These are phyloP conservation scores for Eremothecium cymbalariae DNA, from an alignment of 1,139 yeast genomes.

Conservation along the genomic window DNA sequence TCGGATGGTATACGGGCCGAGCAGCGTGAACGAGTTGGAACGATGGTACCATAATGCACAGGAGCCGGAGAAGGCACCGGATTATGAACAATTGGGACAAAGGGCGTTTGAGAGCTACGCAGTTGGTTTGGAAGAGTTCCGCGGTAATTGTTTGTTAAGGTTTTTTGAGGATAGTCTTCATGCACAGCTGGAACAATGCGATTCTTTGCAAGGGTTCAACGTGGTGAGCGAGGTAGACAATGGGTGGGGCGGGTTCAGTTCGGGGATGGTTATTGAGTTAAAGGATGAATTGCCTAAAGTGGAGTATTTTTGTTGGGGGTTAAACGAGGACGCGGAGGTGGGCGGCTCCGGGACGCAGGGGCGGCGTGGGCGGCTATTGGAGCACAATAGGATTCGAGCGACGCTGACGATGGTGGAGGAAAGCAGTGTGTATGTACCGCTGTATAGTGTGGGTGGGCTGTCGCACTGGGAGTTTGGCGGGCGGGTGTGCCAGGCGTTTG, in stretches of 20 bases:
- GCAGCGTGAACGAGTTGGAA: conserved; percentile 43
- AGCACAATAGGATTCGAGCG: conserved; percentile 23
- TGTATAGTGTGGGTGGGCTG: conserved; percentile 13
- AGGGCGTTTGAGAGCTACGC: conserved; percentile 35
- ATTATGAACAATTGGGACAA: conserved; percentile 22
- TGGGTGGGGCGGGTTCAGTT: conserved; percentile 79
- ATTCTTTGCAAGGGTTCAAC: conserved; percentile 62
- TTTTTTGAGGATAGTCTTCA: conserved; percentile 55
- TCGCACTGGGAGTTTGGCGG: conserved; percentile 29
- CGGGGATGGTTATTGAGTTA: conserved; percentile 43
- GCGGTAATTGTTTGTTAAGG: conserved; percentile 34
- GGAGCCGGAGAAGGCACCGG: conserved; percentile 30
- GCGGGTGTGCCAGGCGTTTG: conserved; percentile 18
- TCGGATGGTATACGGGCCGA: conserved; percentile 59
- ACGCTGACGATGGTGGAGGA: conserved; percentile 22
- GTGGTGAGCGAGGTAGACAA: conserved; percentile 59
- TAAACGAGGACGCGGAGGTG: conserved; percentile 31
- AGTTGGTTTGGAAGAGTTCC: conserved; percentile 45
- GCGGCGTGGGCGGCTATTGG: conserved; percentile 11
- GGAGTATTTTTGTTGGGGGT: conserved; percentile 50
- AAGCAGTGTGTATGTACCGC: conserved; percentile 27
- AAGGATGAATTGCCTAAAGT: conserved; percentile 70
- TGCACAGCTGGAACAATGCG: conserved; percentile 66
- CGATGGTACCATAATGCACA: conserved; percentile 42
- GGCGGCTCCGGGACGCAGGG: conserved; percentile 9